A percentile compares a stretch with the other conserved stretches of the same genome.
phyloP scores from a whole-genome alignment of 148 eudicot species.

The Persicaria maculosa region DNA sequence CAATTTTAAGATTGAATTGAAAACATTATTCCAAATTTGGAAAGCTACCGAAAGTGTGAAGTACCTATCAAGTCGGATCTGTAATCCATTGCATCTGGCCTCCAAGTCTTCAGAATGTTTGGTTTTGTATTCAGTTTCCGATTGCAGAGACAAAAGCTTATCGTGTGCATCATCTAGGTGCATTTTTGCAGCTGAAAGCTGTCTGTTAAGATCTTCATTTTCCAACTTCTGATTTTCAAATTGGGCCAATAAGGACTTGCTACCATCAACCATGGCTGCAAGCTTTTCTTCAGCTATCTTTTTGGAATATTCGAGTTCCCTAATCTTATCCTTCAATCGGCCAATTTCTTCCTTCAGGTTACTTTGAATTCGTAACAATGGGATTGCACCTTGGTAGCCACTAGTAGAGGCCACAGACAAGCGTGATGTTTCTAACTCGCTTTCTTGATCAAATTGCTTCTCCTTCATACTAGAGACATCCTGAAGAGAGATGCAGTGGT shows the following conservation, averaged over 20 bases:
- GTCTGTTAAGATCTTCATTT: conserved; percentile 39
- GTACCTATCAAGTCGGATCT: conserved; percentile 55
- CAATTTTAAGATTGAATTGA: not conserved
- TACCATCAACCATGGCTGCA: conserved; percentile 22
- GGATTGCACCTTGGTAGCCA: conserved; percentile 1
- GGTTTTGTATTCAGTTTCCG: conserved; percentile 32
- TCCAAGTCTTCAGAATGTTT: conserved; percentile 36
- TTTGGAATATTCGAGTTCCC: conserved; percentile 20
- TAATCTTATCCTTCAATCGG: conserved; percentile 20
- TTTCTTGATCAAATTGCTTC: conserved; percentile 53
- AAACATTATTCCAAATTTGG: not conserved
- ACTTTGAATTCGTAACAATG: conserved; percentile 15
- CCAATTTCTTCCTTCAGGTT: conserved; percentile 20
- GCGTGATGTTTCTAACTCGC: not conserved
- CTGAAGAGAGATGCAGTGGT: conserved; percentile 72
- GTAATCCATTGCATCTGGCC: conserved; percentile 35
- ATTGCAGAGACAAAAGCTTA: conserved; percentile 28
- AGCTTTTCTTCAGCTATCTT: conserved; percentile 29
- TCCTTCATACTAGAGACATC: conserved; percentile 78
- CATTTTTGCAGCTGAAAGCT: conserved; percentile 32
- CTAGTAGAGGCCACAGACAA: not conserved
- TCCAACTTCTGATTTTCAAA: conserved; percentile 30
- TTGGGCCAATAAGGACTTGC: conserved; percentile 28
- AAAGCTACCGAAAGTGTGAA: not conserved
- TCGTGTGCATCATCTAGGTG: conserved; percentile 32